phyloP scores from a whole-genome alignment of 2,329 filamentous ascomycete genomes.

The Mollisiaceae sp. region DNA sequence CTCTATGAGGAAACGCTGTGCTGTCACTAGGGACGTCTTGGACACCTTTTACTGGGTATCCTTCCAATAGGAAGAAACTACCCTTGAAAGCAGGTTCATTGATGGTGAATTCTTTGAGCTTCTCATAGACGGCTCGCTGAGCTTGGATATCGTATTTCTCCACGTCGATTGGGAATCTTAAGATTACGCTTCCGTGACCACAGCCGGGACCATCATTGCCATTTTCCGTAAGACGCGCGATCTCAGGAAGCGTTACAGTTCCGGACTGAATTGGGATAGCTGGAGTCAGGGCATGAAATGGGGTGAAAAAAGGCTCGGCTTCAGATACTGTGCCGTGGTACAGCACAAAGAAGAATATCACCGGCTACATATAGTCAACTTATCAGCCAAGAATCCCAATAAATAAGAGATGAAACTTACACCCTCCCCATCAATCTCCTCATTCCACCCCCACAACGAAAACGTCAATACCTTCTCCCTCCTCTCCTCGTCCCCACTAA shows the following conservation, averaged over 20 bases:
- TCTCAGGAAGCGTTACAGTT: conserved; percentile 51
- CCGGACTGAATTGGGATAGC: too few relatives aligned
- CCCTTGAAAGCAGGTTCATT: conserved; percentile 40
- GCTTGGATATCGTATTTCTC: conserved; percentile 32
- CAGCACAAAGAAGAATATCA: too few relatives aligned
- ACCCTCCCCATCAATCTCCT: too few relatives aligned
- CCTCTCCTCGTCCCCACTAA: too few relatives aligned
- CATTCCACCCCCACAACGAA: too few relatives aligned
- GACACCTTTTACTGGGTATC: conserved; percentile 55
- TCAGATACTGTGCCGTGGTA: too few relatives aligned
- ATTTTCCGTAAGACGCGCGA: conserved; percentile 51
- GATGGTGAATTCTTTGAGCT: conserved; percentile 40
- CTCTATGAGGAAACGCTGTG: conserved; percentile 53
- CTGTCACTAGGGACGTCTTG: conserved; percentile 43
- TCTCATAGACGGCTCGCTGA: conserved; percentile 37
- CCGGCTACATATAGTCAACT: too few relatives aligned
- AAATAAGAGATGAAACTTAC: too few relatives aligned
- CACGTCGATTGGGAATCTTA: conserved; percentile 35
- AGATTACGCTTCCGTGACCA: conserved; percentile 36
- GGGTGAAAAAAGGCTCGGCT: too few relatives aligned
- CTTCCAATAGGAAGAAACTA: conserved; percentile 61
- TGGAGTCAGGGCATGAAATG: too few relatives aligned
- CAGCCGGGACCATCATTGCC: conserved; percentile 44
- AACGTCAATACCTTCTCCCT: too few relatives aligned
- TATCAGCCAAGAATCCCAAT: too few relatives aligned